phyloP scores from a whole-genome alignment of 495 filamentous ascomycete genomes.

The Lophium mytilinum region DNA sequence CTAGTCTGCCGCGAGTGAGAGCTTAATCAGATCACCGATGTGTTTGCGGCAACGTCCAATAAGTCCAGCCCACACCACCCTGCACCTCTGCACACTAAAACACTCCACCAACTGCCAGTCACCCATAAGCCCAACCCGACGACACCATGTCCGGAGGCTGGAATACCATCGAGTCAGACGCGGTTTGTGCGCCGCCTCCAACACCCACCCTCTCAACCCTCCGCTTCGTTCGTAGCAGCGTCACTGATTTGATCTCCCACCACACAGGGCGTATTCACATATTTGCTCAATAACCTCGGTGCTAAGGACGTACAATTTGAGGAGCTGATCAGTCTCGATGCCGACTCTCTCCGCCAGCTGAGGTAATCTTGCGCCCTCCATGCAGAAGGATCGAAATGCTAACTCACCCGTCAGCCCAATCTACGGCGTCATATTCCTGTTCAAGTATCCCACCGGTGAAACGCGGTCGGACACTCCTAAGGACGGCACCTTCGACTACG shows the following conservation, averaged over 20 bases:
- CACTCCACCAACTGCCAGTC: slow-evolving; percentile 1
- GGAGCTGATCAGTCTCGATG: slow-evolving; percentile 85
- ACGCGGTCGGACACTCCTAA: slow-evolving; percentile 52
- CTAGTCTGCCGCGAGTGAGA: no score
- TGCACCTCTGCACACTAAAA: background rate
- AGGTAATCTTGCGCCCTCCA: slow-evolving; percentile 13
- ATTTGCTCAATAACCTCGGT: slow-evolving; percentile 82
- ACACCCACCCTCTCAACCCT: background rate
- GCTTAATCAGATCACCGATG: no score
- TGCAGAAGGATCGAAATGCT: background rate
- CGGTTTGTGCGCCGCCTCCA: slow-evolving; percentile 47
- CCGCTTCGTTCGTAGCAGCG: background rate
- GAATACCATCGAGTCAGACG: slow-evolving; percentile 88
- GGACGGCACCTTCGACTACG: slow-evolving; percentile 72
- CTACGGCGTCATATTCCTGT: slow-evolving; percentile 98
- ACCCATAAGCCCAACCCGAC: background rate
- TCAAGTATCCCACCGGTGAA: slow-evolving; percentile 85
- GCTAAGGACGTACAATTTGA: slow-evolving; percentile 94
- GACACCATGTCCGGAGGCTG: slow-evolving; percentile 47
- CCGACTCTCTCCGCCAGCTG: slow-evolving; percentile 65
- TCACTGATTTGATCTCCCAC: slow-evolving; percentile 2
- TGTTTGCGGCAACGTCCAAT: no score
- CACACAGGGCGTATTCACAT: slow-evolving; percentile 88
- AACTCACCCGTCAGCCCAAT: slow-evolving; percentile 50
- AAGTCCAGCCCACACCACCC: background rate